phyloP scores from a whole-genome alignment of 2,329 filamentous ascomycete genomes.

The Scleromitrula shiraiana region DNA sequence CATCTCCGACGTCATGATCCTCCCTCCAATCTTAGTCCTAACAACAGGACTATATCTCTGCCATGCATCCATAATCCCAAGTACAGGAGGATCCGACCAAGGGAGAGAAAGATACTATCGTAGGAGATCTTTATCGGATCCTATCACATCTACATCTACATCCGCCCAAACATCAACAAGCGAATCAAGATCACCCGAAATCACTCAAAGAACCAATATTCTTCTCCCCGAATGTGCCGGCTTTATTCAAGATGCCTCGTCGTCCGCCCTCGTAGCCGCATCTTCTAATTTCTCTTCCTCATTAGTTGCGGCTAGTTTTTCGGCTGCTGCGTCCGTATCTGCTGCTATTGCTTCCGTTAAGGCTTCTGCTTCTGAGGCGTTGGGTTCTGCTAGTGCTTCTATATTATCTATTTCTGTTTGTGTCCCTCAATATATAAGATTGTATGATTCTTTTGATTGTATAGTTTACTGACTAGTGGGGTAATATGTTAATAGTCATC shows the following conservation, averaged over 20 bases:
- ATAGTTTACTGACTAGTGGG: not conserved
- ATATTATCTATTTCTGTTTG: not conserved
- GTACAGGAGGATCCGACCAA: not conserved
- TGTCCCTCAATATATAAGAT: not conserved
- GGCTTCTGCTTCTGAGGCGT: not conserved
- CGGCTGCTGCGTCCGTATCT: not conserved
- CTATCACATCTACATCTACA: no score
- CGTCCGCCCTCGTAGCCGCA: no score
- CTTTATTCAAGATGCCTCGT: not conserved
- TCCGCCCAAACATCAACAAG: not conserved
- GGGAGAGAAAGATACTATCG: no score
- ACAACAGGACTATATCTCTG: constrained; percentile 1
- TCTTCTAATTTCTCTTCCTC: not conserved
- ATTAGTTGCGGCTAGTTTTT: not conserved
- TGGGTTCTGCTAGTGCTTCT: not conserved
- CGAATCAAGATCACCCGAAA: not conserved
- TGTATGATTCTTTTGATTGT: not conserved
- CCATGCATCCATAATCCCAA: not conserved
- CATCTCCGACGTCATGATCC: constrained; percentile 1
- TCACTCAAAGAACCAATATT: not conserved
- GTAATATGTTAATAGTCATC: not conserved
- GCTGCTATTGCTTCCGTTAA: not conserved
- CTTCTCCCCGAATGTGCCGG: not conserved
- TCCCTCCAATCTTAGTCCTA: constrained; percentile 1
- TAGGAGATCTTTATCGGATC: no score